phyloP scores from a whole-genome alignment of 352 stramenopile genomes.

The Saprolegnia parasitica region DNA sequence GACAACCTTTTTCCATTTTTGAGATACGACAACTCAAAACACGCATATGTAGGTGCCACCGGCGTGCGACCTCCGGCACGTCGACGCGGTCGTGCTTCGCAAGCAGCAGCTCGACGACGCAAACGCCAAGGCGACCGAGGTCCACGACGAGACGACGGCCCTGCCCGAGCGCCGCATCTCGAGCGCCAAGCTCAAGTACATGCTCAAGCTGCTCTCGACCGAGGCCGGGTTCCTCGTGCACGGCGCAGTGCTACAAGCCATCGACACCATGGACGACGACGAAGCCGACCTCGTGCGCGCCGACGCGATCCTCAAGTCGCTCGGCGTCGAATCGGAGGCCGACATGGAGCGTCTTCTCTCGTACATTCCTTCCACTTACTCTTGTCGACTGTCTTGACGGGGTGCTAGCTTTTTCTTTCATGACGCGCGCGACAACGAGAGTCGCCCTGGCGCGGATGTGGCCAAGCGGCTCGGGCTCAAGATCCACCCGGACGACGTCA shows the following conservation, averaged over 20 bases:
- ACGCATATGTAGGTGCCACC: not conserved
- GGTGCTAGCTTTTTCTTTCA: conserved; percentile 53
- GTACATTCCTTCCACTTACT: conserved; percentile 57
- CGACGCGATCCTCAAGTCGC: conserved; percentile 81
- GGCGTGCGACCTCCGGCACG: conserved; percentile 23
- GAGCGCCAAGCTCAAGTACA: conserved; percentile 80
- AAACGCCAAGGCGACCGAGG: conserved; percentile 28
- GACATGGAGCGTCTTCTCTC: conserved; percentile 81
- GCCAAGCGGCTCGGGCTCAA: conserved; percentile 56
- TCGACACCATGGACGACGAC: conserved; percentile 67
- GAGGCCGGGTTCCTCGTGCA: conserved; percentile 89
- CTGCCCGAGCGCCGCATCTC: conserved; percentile 39
- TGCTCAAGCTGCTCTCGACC: conserved; percentile 77
- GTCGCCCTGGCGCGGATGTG: conserved; percentile 28
- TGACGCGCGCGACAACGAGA: conserved; percentile 52
- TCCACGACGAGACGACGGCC: conserved; percentile 5
- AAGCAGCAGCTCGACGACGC: conserved; percentile 33
- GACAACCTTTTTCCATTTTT: conserved; percentile 10
- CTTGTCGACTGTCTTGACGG: not conserved
- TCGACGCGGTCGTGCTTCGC: conserved; percentile 45
- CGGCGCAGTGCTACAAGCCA: conserved; percentile 61
- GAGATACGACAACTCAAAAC: not conserved
- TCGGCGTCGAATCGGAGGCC: conserved; percentile 82
- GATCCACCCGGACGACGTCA: conserved; percentile 79
- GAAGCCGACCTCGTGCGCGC: conserved; percentile 80